Base-by-base conservation (phyloP, 768 basidiomycete genomes). In the Phylloporus scabripes region DNA sequence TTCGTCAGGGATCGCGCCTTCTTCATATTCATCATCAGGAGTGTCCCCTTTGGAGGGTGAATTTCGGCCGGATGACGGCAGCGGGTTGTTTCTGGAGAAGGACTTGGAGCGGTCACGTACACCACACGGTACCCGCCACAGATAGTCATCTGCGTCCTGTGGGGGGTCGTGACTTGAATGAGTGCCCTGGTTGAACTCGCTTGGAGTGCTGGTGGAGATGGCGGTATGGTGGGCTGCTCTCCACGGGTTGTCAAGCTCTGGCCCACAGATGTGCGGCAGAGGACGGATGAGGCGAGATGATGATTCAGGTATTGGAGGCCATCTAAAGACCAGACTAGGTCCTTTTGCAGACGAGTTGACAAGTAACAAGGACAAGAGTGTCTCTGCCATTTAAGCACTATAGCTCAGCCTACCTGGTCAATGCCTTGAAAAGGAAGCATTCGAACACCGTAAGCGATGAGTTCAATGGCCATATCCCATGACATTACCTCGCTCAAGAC, bases 291-390 rank as follows among this genome's bases (percentile, higher is more conserved):
- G 78, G 49, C 93, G 77, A 4, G 82, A 74, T 5, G 81, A 75
- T 1, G 80, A 69, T 11, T 70, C 58, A 12, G 91, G 89, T 12
- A 72, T 73, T 12, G 89, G 84, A 0, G 93, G 93, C 86, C 91
- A 95, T 53, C 87, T 76, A 63, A 83, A 92, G 45, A 91, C 85
- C 5, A 92, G 70, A 55, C 74, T 85, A 9, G 83, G 80, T 23
- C 87, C 89, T 60, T 83, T 87, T 7, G 88, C 83, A 8, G 91
- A 92, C 11, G 85, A 83, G 5, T 89, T 89, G 37, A 92, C 87
- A 31, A 96, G 79, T 4, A 94, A 69, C 52, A 95, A 74, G 9
- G 89, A 85, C 41, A 93, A 72, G 28, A 96, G 76, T 2, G 83
- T 82, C 67, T 88, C 85, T 34, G 85, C 83, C 86, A 89, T 88